Conservation (phyloP, 148 eudicot genomes). For the Silene latifolia region DNA sequence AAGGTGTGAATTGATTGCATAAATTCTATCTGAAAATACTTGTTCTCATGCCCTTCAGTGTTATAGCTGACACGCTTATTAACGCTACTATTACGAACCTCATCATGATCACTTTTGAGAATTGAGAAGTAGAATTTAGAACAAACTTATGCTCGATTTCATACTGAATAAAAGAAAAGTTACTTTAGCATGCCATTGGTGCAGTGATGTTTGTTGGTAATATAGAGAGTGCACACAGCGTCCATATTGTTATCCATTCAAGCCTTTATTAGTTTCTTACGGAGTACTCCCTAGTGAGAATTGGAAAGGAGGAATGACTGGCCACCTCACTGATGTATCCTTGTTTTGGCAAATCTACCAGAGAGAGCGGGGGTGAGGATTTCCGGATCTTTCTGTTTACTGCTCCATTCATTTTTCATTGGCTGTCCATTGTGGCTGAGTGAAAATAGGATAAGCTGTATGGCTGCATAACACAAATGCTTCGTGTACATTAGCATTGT, state of each 20-base stretch:
- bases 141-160: background rate
- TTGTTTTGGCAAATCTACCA: background rate
- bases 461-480: background rate
- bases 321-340: background rate
- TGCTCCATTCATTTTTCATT: background rate
- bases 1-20: background rate
- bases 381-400: background rate
- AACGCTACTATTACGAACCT: background rate
- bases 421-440: background rate
- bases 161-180: background rate
- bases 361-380: background rate
- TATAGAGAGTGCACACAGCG: background rate
- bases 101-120: constrained; percentile 5
- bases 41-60: background rate
- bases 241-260: background rate
- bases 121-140: background rate
- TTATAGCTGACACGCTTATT: background rate
- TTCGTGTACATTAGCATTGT: background rate
- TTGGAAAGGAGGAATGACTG: background rate
- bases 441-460: background rate
- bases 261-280: background rate
- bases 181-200: background rate
- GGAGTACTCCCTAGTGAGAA: background rate
- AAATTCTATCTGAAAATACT: background rate
- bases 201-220: background rate